These are phyloP conservation scores for Podospora appendiculata DNA, from an alignment of 495 filamentous ascomycete genomes.

Conservation along the genomic window DNA sequence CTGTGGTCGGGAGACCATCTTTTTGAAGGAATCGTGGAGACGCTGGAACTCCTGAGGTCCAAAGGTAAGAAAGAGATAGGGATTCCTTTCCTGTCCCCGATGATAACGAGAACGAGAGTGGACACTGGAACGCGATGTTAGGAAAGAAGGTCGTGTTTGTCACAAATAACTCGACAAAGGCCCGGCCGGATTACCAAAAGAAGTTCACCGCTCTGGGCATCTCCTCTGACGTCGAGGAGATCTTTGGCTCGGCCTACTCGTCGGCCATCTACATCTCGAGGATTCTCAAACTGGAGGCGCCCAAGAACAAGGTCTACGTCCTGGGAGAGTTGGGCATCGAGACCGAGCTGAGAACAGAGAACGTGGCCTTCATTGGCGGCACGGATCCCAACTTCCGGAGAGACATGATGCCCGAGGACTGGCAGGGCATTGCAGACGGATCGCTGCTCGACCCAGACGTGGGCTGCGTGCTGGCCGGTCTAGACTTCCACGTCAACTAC, in stretches of 20 bases:
- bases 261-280: slow-evolving; percentile 93
- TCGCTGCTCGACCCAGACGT: slow-evolving; percentile 77
- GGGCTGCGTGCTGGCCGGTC: slow-evolving; percentile 76
- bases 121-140: slow-evolving; percentile 17
- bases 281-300: slow-evolving; percentile 67
- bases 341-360: slow-evolving; percentile 70
- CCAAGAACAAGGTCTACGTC: slow-evolving; percentile 88
- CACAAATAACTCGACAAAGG: slow-evolving; percentile 98
- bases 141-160: slow-evolving; percentile 94
- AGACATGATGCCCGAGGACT: slow-evolving; percentile 73
- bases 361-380: slow-evolving; percentile 75
- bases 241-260: slow-evolving; percentile 93
- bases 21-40: slow-evolving; percentile 76
- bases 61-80: slow-evolving; percentile 48
- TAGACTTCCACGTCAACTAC: slow-evolving; percentile 93
- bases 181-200: slow-evolving; percentile 82
- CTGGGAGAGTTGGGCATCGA: slow-evolving; percentile 90
- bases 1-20: slow-evolving; percentile 91
- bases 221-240: slow-evolving; percentile 71
- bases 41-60: slow-evolving; percentile 67
- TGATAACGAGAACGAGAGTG: too few relatives aligned
- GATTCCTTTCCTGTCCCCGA: neutral
- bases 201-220: slow-evolving; percentile 83
- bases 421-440: slow-evolving; percentile 63
- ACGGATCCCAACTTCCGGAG: slow-evolving; percentile 74